phyloP scores from a whole-genome alignment of 371 early-diverging fungal species.

The Apophysomyces sp. region DNA sequence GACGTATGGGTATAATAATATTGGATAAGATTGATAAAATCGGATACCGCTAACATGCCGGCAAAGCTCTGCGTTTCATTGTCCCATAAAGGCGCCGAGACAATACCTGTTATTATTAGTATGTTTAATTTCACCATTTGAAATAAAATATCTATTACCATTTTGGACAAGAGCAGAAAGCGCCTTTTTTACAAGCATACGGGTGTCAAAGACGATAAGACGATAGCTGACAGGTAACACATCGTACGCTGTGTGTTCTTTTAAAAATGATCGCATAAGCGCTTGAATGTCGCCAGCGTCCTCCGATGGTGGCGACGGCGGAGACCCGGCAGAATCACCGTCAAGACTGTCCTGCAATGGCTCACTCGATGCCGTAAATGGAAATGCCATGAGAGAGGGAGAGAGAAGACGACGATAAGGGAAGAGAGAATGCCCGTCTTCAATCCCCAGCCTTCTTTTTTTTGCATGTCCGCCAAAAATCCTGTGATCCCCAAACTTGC shows the following conservation, averaged over 20 bases:
- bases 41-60: constrained; percentile 93
- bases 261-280: constrained; percentile 64
- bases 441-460: no score
- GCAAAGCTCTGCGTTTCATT: constrained; percentile 75
- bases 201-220: constrained; percentile 89
- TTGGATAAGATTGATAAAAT: constrained; percentile 90
- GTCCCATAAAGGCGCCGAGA: constrained; percentile 93
- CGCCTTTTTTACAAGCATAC: constrained; percentile 89
- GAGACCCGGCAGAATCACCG: neutral
- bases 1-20: constrained; percentile 84
- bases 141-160: constrained; percentile 62
- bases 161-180: constrained; percentile 90
- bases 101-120: constrained; percentile 64
- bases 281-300: constrained; percentile 39
- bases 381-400: neutral
- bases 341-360: neutral
- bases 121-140: no score
- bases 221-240: constrained; percentile 89
- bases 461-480: no score
- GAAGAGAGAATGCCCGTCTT: neutral
- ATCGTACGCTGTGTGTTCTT: constrained; percentile 85
- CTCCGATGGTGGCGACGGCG: constrained; percentile 3
- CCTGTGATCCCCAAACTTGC: no score
- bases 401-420: neutral
- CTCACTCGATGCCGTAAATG: neutral